These are phyloP conservation scores for Acmispon strigosus DNA, from an alignment of 306 rosid genomes.

Conservation along the genomic window DNA sequence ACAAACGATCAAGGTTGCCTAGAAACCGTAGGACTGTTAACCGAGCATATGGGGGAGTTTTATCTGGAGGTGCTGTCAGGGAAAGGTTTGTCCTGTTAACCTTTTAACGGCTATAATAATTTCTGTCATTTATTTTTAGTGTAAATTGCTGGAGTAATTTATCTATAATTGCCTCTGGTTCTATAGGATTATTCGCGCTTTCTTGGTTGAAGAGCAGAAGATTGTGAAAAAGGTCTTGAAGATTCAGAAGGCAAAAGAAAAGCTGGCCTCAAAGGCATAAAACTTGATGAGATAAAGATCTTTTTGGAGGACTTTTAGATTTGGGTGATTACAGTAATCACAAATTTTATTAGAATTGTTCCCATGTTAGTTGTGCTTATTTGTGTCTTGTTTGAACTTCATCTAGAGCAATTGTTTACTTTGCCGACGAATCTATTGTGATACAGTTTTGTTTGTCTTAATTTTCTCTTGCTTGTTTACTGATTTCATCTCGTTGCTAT, in stretches of 20 bases:
- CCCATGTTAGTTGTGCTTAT: constrained; percentile 15
- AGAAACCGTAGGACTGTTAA: constrained; percentile 74
- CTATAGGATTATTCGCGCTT: constrained; percentile 59
- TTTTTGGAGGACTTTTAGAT: constrained; percentile 32
- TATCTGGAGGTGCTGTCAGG: constrained; percentile 69
- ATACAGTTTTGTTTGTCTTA: constrained; percentile 24
- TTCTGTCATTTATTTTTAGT: neutral
- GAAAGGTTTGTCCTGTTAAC: constrained; percentile 51
- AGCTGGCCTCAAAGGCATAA: constrained; percentile 43
- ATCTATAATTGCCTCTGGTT: neutral
- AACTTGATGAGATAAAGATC: neutral
- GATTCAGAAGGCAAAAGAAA: constrained; percentile 77
- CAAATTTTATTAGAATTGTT: constrained; percentile 26
- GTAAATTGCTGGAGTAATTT: neutral
- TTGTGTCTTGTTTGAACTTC: constrained; percentile 23
- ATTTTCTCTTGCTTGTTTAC: neutral
- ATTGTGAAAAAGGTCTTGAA: constrained; percentile 76
- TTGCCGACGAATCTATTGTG: constrained; percentile 30
- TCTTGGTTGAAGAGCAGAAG: constrained; percentile 75
- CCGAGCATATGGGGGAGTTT: constrained; percentile 70
- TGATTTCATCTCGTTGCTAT: neutral
- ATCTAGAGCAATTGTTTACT: constrained; percentile 21
- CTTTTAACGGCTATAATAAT: neutral
- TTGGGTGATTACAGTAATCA: constrained; percentile 23
- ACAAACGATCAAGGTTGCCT: constrained; percentile 65